Conservation (phyloP, 2,329 filamentous ascomycete species). For the Pseudopyrenochaeta lycopersici region DNA sequence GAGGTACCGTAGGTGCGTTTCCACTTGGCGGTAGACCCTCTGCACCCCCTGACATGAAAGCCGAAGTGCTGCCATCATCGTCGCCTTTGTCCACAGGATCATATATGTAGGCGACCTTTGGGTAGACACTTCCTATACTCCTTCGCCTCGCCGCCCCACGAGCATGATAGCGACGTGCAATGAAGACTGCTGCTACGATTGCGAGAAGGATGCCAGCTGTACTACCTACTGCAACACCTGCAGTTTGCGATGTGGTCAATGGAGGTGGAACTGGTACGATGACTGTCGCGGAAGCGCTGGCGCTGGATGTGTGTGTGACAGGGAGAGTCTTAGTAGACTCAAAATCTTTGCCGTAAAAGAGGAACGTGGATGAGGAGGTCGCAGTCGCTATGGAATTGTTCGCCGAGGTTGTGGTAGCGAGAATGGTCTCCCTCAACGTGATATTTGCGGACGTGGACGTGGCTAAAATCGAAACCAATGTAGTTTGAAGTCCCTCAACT, state of each 20-base stretch:
- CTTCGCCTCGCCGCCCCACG: conserved; percentile 28
- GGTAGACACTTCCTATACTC: conserved; percentile 38
- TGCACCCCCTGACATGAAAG: conserved; percentile 35
- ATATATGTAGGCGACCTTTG: conserved; percentile 45
- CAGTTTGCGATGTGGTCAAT: conserved; percentile 42
- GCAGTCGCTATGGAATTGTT: neutral
- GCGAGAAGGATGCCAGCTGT: conserved; percentile 45
- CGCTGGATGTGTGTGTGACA: conserved; percentile 14
- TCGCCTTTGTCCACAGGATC: conserved; percentile 28
- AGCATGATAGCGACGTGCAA: conserved; percentile 42
- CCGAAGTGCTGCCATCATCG: conserved; percentile 26
- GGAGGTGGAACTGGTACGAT: conserved; percentile 22
- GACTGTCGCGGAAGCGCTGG: conserved; percentile 17
- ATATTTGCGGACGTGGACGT: neutral
- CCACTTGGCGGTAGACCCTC: conserved; percentile 9
- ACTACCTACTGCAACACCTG: conserved; percentile 46
- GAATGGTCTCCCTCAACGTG: neutral
- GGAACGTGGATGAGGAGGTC: neutral
- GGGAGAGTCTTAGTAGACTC: conserved; percentile 5
- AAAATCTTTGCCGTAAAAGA: neutral
- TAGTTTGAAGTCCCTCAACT: neutral
- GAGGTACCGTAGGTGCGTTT: conserved; percentile 4
- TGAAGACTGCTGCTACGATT: conserved; percentile 41
- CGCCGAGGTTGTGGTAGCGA: neutral
- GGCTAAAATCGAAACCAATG: neutral